phyloP scores from a whole-genome alignment of 192 early-diverging fungal species.

The Backusella luteola region DNA sequence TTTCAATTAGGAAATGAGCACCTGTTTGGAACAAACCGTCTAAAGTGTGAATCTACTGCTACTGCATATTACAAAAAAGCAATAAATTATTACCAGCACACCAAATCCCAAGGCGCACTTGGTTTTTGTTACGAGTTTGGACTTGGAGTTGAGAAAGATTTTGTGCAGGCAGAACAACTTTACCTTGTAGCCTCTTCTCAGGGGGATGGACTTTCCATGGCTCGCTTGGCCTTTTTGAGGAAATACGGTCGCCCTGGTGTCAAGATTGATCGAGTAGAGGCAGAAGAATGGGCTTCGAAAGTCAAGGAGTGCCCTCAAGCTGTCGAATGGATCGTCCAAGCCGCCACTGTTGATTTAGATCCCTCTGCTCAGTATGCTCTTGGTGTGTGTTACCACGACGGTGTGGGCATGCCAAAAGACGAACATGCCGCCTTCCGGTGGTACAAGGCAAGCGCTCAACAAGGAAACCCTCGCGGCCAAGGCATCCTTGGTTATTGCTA shows the following conservation, averaged over 20 bases:
- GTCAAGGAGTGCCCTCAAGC: conserved; percentile 37
- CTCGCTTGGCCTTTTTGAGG: conserved; percentile 72
- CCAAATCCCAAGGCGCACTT: conserved; percentile 58
- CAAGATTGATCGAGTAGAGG: conserved; percentile 76
- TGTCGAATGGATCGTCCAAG: conserved; percentile 61
- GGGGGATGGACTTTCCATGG: conserved; percentile 63
- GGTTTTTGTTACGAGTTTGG: conserved; percentile 88
- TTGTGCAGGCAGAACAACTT: conserved; percentile 58
- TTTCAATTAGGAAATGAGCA: conserved; percentile 30
- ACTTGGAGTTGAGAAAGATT: conserved; percentile 64
- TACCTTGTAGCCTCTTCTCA: conserved; percentile 64
- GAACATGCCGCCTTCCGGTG: conserved; percentile 65
- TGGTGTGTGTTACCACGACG: conserved; percentile 79
- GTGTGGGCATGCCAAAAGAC: conserved; percentile 67
- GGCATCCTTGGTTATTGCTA: conserved; percentile 77
- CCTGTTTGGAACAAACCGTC: conserved; percentile 52
- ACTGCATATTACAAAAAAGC: conserved; percentile 53
- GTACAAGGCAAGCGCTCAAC: conserved; percentile 62
- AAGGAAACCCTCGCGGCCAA: conserved; percentile 58
- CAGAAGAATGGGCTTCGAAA: conserved; percentile 67
- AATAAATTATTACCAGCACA: conserved; percentile 37
- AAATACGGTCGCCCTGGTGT: conserved; percentile 79
- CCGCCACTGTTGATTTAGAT: conserved; percentile 54
- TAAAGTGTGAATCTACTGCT: conserved; percentile 46
- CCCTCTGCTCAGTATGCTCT: conserved; percentile 59